These are phyloP conservation scores for Exidia glandulosa DNA, from an alignment of 768 basidiomycete species.

Conservation along the genomic window DNA sequence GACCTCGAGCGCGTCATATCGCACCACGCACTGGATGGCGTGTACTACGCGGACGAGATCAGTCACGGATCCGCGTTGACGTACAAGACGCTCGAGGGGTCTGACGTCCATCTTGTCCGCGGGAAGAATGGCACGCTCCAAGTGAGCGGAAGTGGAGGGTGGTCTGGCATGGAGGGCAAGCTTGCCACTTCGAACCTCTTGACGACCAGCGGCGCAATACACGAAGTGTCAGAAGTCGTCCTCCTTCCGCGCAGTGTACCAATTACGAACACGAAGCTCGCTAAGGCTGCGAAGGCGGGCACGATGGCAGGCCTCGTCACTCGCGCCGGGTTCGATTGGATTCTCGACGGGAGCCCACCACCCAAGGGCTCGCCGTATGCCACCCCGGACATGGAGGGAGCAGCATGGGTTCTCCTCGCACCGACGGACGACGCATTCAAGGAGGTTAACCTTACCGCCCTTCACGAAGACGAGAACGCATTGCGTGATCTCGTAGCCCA, in stretches of 20 bases:
- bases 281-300: conserved; percentile 76
- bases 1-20: conserved; percentile 76
- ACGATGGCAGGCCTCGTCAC: conserved; percentile 80
- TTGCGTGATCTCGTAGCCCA: conserved; percentile 59
- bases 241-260: conserved; percentile 81
- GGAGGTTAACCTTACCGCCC: conserved; percentile 62
- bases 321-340: conserved; percentile 83
- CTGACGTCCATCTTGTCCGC: conserved; percentile 62
- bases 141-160: conserved; percentile 63
- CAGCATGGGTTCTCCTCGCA: conserved; percentile 81
- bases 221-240: conserved; percentile 66
- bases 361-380: conserved; percentile 62
- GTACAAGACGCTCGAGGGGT: conserved; percentile 76
- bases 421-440: conserved; percentile 92
- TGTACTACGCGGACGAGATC: conserved; percentile 60
- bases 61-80: conserved; percentile 57
- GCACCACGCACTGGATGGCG: conserved; percentile 73
- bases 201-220: conserved; percentile 83
- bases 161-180: conserved; percentile 56
- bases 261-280: conserved; percentile 79
- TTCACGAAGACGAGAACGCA: conserved; percentile 45
- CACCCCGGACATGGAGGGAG: conserved; percentile 32
- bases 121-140: conserved; percentile 31
- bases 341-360: conserved; percentile 74
- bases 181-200: conserved; percentile 55